A percentile compares a stretch with the other conserved stretches of the same genome.
Conservation (phyloP, 352 stramenopile genomes). For the Poterioochromonas sp. region DNA sequence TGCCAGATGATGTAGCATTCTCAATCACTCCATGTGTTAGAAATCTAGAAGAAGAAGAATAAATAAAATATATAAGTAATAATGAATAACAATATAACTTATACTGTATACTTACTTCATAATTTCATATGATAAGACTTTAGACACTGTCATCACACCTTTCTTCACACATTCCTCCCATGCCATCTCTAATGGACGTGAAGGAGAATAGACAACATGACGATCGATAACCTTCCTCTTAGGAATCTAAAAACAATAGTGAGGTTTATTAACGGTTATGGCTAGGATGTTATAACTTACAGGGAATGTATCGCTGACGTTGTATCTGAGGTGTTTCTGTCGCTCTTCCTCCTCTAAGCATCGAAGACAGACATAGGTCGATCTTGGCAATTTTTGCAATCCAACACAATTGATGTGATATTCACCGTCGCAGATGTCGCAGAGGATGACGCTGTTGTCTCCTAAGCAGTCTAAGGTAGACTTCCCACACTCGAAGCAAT, state of each 20-base stretch:
- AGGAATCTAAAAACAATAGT: background rate
- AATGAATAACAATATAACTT: background rate
- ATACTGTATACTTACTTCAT: background rate
- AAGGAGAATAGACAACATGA: background rate
- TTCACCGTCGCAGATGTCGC: conserved; percentile 19
- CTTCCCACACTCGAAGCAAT: background rate
- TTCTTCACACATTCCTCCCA: conserved; percentile 7
- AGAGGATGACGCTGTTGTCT: background rate
- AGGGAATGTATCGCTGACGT: background rate
- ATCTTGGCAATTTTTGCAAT: background rate
- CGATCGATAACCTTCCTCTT: background rate
- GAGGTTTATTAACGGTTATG: background rate
- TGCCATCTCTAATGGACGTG: background rate
- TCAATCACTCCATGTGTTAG: background rate
- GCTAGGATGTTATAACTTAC: background rate
- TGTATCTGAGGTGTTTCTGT: background rate
- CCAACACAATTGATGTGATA: background rate
- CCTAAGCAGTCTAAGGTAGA: background rate
- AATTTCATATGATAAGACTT: background rate
- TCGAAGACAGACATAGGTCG: background rate
- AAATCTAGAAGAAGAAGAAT: background rate
- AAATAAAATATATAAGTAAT: background rate
- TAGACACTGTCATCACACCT: background rate
- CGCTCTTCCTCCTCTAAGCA: background rate
- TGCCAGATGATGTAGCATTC: background rate